Conservation (phyloP, 1,284 basidiomycete species). For the Ustilago nuda region DNA sequence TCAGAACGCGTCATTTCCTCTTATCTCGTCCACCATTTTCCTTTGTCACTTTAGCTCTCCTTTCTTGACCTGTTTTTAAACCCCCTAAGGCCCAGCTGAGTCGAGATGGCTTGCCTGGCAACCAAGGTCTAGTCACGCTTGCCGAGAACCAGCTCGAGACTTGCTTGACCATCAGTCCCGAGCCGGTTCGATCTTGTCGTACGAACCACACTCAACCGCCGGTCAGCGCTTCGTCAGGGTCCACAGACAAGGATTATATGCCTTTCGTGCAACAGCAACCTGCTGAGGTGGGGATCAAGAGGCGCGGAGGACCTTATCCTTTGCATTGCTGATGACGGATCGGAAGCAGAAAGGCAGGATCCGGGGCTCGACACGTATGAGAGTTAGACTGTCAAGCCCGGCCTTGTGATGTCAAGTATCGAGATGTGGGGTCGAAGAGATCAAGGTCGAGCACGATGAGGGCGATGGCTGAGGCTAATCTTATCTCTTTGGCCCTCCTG, state of each 20-base stretch:
- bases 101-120: too few species aligned
- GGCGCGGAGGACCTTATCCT: neutral
- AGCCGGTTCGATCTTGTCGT: neutral
- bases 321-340: neutral
- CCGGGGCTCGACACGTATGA: neutral
- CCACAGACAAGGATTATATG: neutral
- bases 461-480: neutral
- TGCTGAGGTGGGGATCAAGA: neutral
- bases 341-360: neutral
- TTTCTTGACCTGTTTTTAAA: neutral
- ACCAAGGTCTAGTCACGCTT: too few species aligned
- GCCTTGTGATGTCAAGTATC: neutral
- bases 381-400: neutral
- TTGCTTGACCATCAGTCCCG: too few species aligned
- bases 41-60: neutral
- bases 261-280: neutral
- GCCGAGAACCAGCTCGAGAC: too few species aligned
- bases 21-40: constrained; percentile 23
- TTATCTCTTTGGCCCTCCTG: constrained; percentile 2
- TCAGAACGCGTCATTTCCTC: constrained; percentile 71
- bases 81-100: too few species aligned
- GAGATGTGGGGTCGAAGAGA: constrained; percentile 1
- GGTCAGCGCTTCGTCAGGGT: neutral
- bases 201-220: neutral
- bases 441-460: neutral